Conservation (phyloP, 768 basidiomycete species). For the Rhizopogon rudus region DNA sequence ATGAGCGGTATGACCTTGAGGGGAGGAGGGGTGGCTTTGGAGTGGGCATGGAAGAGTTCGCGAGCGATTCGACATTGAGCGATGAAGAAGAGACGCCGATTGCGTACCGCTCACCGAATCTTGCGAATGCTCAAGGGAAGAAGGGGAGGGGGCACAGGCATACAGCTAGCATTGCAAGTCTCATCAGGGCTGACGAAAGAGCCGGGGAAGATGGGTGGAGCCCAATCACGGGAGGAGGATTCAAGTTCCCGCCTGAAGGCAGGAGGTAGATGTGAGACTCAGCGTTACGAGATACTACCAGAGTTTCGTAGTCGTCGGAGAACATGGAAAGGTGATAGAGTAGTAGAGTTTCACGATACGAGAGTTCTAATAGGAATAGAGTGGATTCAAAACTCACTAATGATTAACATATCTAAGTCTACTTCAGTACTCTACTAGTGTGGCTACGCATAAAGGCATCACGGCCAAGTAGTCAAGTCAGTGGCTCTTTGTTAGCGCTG, state of each 20-base stretch:
- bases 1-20: constrained; percentile 75
- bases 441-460: no score
- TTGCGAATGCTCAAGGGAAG: constrained; percentile 12
- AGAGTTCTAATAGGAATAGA: no score
- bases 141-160: constrained; percentile 56
- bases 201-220: constrained; percentile 71
- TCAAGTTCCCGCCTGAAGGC: constrained; percentile 42
- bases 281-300: no score
- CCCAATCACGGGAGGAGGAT: constrained; percentile 52
- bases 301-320: no score
- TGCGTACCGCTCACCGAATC: constrained; percentile 63
- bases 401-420: no score
- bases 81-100: constrained; percentile 69
- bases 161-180: constrained; percentile 79
- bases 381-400: no score
- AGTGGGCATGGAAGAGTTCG: constrained; percentile 26
- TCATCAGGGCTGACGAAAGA: constrained; percentile 73
- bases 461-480: no score
- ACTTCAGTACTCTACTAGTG: no score
- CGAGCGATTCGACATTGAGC: constrained; percentile 40
- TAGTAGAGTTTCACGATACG: no score
- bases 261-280: constrained; percentile 7
- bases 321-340: no score
- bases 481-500: no score
- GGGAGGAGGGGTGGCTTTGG: constrained; percentile 27